Evolutionary conservation across 352 stramenopile species (phyloP).

Genomic region (Phytopythium ostracodes): DNA sequence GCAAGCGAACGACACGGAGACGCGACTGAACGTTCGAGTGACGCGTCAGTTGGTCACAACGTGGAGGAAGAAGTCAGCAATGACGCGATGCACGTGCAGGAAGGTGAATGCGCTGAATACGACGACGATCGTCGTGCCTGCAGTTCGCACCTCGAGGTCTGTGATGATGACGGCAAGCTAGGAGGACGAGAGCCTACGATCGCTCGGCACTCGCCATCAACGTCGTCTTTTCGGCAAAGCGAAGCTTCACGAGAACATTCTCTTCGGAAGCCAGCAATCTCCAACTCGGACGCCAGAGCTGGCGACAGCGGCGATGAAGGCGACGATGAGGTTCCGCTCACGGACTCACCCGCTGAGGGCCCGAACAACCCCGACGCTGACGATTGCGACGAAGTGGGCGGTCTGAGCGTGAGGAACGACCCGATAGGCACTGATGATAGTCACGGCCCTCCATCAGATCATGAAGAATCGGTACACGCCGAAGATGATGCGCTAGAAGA

Average conservation of each 20-base stretch:
- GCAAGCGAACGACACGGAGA: neutral
- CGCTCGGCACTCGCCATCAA: too few relatives aligned
- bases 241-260: neutral
- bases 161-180: neutral
- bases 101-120: neutral
- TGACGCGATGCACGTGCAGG: neutral
- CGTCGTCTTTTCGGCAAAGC: too few relatives aligned
- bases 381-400: slow-evolving; percentile 3
- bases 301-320: neutral
- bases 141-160: too few relatives aligned
- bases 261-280: neutral
- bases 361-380: neutral
- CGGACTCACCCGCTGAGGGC: neutral
- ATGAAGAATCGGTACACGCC: neutral
- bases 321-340: too few relatives aligned
- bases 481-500: neutral
- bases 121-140: neutral
- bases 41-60: neutral
- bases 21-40: neutral
- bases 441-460: neutral
- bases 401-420: neutral
- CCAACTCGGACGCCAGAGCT: neutral
- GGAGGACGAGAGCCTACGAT: too few relatives aligned
- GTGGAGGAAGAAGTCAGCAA: neutral
- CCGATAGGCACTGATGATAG: neutral